phyloP scores from a whole-genome alignment of 805 yeast species.

The Ogataea zsoltii region DNA sequence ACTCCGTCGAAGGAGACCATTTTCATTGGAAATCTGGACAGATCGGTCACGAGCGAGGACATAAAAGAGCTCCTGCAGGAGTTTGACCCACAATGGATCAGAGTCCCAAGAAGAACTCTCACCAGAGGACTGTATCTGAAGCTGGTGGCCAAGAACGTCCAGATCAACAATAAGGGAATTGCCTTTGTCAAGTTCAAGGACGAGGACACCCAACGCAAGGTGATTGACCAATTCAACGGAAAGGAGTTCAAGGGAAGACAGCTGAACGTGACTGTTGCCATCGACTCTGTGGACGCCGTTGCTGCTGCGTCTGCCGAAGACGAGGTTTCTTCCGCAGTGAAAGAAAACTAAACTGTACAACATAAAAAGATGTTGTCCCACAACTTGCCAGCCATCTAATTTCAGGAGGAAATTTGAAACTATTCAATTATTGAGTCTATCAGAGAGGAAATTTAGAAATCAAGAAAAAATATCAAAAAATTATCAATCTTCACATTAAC shows the following conservation, averaged over 20 bases:
- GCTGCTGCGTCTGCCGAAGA: slow-evolving; percentile 4
- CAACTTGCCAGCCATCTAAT: neutral
- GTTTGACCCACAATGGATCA: slow-evolving; percentile 56
- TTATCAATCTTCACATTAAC: neutral
- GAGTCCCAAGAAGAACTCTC: slow-evolving; percentile 54
- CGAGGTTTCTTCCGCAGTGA: slow-evolving; percentile 7
- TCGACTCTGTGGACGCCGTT: slow-evolving; percentile 47
- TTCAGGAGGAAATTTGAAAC: neutral
- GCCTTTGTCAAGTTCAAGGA: slow-evolving; percentile 58
- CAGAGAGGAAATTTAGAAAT: slow-evolving; percentile 1
- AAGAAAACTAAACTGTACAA: slow-evolving; percentile 10
- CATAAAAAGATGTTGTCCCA: neutral
- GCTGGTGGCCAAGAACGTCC: slow-evolving; percentile 46
- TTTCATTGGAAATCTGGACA: slow-evolving; percentile 61
- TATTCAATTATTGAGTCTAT: neutral
- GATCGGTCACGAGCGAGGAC: slow-evolving; percentile 46
- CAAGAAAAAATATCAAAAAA: neutral
- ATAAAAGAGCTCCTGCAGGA: slow-evolving; percentile 47
- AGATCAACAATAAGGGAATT: slow-evolving; percentile 59
- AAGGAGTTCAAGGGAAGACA: slow-evolving; percentile 63
- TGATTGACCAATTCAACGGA: slow-evolving; percentile 66
- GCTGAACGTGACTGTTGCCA: slow-evolving; percentile 70
- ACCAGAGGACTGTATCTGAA: slow-evolving; percentile 45
- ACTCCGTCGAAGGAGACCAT: slow-evolving; percentile 57
- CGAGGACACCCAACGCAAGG: slow-evolving; percentile 48